Percentiles rank a stretch among this genome's conserved stretches.
phyloP scores from a whole-genome alignment of 2,329 filamentous ascomycete genomes.

The Pseudocercospora crystallina region DNA sequence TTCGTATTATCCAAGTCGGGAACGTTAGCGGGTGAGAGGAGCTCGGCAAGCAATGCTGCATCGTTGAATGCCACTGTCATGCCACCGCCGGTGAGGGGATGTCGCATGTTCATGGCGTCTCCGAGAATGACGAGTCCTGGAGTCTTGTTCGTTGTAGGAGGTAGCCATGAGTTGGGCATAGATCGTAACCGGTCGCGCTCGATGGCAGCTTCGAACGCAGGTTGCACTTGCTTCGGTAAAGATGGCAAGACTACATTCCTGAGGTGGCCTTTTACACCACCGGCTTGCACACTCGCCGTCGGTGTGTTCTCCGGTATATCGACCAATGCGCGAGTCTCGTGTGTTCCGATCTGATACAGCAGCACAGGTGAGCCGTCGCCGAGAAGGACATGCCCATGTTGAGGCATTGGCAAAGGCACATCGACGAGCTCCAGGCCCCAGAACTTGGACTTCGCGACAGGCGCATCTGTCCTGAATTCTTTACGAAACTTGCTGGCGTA shows the following conservation, averaged over 20 bases:
- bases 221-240: slow-evolving; percentile 69
- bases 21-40: slow-evolving; percentile 69
- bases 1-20: slow-evolving; percentile 67
- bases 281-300: slow-evolving; percentile 68
- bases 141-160: slow-evolving; percentile 69
- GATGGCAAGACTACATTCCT: slow-evolving; percentile 74
- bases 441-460: slow-evolving; percentile 80
- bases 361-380: slow-evolving; percentile 75
- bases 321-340: slow-evolving; percentile 86
- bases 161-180: slow-evolving; percentile 96
- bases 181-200: slow-evolving; percentile 74
- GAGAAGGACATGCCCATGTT: slow-evolving; percentile 86
- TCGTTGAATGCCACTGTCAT: slow-evolving; percentile 99
- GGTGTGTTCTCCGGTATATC: slow-evolving; percentile 80
- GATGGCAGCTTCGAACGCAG: slow-evolving; percentile 73
- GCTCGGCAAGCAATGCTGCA: slow-evolving; percentile 70
- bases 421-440: slow-evolving; percentile 92
- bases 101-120: slow-evolving; percentile 99
- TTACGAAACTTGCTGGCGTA: slow-evolving; percentile 92
- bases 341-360: slow-evolving; percentile 94
- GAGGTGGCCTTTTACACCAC: slow-evolving; percentile 84
- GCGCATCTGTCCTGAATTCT: slow-evolving; percentile 65
- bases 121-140: slow-evolving; percentile 79
- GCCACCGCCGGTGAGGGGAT: slow-evolving; percentile 91
- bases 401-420: slow-evolving; percentile 70